Percentiles rank a stretch among this genome's conserved stretches.
These are phyloP conservation scores for Fusarium sp. DNA, from an alignment of 2,329 filamentous ascomycete genomes.

Conservation along the genomic window DNA sequence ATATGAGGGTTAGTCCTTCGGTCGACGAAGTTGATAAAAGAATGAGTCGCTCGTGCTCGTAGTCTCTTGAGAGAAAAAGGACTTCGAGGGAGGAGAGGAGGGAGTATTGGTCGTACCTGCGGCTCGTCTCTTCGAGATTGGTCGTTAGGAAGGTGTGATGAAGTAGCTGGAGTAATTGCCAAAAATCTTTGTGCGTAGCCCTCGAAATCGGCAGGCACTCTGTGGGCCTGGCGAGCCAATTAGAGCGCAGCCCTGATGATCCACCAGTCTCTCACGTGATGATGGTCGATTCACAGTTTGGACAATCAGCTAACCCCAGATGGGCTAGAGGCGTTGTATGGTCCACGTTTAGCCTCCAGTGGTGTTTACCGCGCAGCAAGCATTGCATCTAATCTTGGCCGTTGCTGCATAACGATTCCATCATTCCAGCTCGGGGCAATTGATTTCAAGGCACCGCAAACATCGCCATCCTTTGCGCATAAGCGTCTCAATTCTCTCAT, in stretches of 20 bases:
- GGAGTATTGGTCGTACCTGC: slow-evolving; percentile 51
- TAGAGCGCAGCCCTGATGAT: slow-evolving; percentile 17
- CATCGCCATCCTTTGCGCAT: slow-evolving; percentile 28
- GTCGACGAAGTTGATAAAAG: slow-evolving; percentile 27
- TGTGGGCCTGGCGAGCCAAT: slow-evolving; percentile 49
- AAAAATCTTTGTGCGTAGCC: slow-evolving; percentile 56
- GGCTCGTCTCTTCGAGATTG: slow-evolving; percentile 52
- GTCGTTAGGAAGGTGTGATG: slow-evolving; percentile 49
- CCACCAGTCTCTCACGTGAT: slow-evolving; percentile 42
- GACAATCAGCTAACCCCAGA: not conserved
- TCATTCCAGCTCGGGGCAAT: slow-evolving; percentile 35
- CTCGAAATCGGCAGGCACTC: slow-evolving; percentile 45
- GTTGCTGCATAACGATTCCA: slow-evolving; percentile 36
- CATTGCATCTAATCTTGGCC: slow-evolving; percentile 28
- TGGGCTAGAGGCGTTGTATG: not conserved
- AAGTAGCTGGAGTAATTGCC: slow-evolving; percentile 10
- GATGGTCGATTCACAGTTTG: not conserved
- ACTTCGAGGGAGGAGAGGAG: slow-evolving; percentile 34
- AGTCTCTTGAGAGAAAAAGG: slow-evolving; percentile 21
- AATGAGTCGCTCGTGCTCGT: slow-evolving; percentile 36
- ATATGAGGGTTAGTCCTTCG: slow-evolving; percentile 41
- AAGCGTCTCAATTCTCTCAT: slow-evolving; percentile 18
- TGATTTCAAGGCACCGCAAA: slow-evolving; percentile 22
- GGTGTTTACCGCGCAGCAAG: slow-evolving; percentile 35
- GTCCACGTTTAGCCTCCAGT: not conserved